Evolutionary conservation across 2,329 filamentous ascomycete species (phyloP).

Genomic region (Pyrenophora seminiperda): DNA sequence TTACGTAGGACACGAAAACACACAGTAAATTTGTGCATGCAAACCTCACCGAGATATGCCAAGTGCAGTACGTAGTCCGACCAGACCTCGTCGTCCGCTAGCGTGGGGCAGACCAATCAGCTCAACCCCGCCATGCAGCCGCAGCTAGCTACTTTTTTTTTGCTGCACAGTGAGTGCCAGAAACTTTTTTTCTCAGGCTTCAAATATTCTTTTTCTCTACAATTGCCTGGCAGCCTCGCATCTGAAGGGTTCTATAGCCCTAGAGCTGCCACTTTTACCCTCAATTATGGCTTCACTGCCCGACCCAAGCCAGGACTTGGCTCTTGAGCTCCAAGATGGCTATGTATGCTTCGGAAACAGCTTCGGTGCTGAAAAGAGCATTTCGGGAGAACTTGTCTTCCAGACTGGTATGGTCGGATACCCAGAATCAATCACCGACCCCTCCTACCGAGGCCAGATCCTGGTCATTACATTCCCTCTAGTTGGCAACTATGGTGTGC

Average conservation of each 20-base stretch:
- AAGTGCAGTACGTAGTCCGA: no score
- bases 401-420: constrained; percentile 99
- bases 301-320: constrained; percentile 65
- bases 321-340: constrained; percentile 92
- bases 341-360: constrained; percentile 90
- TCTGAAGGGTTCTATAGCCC: constrained; percentile 39
- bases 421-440: constrained; percentile 88
- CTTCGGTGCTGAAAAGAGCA: constrained; percentile 93
- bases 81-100: constrained; percentile 9
- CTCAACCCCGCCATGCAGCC: constrained; percentile 18
- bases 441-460: constrained; percentile 89
- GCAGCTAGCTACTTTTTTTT: constrained; percentile 16
- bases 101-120: constrained; percentile 18
- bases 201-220: constrained; percentile 28
- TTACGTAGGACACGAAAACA: background rate
- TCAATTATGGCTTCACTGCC: constrained; percentile 39
- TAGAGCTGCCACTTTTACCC: constrained; percentile 39
- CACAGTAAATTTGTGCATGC: background rate
- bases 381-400: constrained; percentile 96
- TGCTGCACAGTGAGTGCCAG: constrained; percentile 5
- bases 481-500: constrained; percentile 97
- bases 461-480: constrained; percentile 95
- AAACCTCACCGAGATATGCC: background rate
- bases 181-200: constrained; percentile 24
- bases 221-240: constrained; percentile 42